Percentiles rank a stretch among this genome's conserved stretches.
Conservation (phyloP, 139 green algal species). For the Tetradesmus obliquus region DNA sequence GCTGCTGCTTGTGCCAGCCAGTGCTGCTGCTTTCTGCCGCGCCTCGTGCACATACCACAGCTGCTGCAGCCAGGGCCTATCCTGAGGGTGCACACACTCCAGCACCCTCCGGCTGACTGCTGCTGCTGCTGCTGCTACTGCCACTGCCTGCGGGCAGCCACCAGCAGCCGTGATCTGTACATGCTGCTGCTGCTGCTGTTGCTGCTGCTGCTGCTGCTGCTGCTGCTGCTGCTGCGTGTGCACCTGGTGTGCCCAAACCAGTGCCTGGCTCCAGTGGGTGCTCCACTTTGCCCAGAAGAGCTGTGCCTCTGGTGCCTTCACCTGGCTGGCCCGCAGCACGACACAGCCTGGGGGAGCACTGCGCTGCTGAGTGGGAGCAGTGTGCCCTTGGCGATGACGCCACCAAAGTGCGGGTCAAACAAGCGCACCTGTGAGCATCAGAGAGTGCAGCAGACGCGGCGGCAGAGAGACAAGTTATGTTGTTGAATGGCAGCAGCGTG, state of each 20-base stretch:
- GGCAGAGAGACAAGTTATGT: background rate
- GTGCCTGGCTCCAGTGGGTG: background rate
- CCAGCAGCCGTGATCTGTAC: background rate
- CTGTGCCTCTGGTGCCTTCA: conserved; percentile 16
- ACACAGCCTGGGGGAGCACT: conserved; percentile 3
- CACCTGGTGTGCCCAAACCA: conserved; percentile 9
- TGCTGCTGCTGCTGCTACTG: conserved; percentile 12
- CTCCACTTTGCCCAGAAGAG: background rate
- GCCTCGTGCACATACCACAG: conserved; percentile 32
- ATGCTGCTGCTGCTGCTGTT: background rate
- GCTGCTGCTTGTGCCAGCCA: background rate
- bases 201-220: background rate
- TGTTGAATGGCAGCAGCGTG: too few species aligned
- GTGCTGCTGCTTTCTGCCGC: background rate
- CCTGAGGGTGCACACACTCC: background rate
- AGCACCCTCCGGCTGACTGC: background rate
- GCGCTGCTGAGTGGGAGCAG: background rate
- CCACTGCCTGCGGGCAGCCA: background rate
- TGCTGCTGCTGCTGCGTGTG: background rate
- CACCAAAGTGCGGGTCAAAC: conserved; percentile 29
- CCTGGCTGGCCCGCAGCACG: conserved; percentile 7
- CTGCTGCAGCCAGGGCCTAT: conserved; percentile 18
- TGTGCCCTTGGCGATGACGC: conserved; percentile 29
- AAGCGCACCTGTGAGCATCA: conserved; percentile 7
- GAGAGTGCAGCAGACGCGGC: background rate